Evolutionary conservation across 441 rosid genomes (phyloP).

Genomic region (Aleurites moluccanus): DNA sequence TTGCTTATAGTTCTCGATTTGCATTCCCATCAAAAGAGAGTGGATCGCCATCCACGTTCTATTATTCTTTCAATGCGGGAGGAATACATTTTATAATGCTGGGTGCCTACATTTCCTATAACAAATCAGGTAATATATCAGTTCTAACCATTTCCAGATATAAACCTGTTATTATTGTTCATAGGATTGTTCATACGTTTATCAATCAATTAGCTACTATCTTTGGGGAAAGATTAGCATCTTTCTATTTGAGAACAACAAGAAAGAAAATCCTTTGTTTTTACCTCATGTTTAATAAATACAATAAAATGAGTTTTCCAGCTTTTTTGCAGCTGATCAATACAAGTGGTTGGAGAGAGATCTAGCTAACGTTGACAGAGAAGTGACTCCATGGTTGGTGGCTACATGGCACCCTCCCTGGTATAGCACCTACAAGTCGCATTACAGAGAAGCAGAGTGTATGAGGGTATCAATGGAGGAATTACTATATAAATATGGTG

Average conservation of each 20-base stretch:
- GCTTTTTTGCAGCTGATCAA: slow-evolving; percentile 30
- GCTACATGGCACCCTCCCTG: slow-evolving; percentile 53
- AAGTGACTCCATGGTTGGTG: slow-evolving; percentile 48
- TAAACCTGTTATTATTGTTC: not conserved
- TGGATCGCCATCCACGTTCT: slow-evolving; percentile 60
- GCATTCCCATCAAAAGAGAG: slow-evolving; percentile 68
- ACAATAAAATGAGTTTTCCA: not conserved
- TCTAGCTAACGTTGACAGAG: slow-evolving; percentile 36
- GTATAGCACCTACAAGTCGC: slow-evolving; percentile 46
- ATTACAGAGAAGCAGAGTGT: slow-evolving; percentile 53
- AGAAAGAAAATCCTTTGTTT: not conserved
- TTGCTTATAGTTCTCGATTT: slow-evolving; percentile 77
- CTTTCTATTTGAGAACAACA: not conserved
- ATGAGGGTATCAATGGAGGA: slow-evolving; percentile 52
- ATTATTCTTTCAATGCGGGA: slow-evolving; percentile 86
- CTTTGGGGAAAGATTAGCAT: not conserved
- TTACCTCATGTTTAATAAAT: not conserved
- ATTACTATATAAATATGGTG: slow-evolving; percentile 42
- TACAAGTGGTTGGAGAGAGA: slow-evolving; percentile 44
- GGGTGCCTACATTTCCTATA: slow-evolving; percentile 50
- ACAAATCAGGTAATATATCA: slow-evolving; percentile 49
- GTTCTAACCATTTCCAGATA: not conserved
- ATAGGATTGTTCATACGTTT: not conserved
- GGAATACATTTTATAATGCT: slow-evolving; percentile 92
- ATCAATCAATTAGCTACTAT: not conserved